Evolutionary conservation across 148 eudicot species (phyloP), one percentile per base, ranked within the genome.

Genomic region (Vaccinium corymbosum): DNA sequence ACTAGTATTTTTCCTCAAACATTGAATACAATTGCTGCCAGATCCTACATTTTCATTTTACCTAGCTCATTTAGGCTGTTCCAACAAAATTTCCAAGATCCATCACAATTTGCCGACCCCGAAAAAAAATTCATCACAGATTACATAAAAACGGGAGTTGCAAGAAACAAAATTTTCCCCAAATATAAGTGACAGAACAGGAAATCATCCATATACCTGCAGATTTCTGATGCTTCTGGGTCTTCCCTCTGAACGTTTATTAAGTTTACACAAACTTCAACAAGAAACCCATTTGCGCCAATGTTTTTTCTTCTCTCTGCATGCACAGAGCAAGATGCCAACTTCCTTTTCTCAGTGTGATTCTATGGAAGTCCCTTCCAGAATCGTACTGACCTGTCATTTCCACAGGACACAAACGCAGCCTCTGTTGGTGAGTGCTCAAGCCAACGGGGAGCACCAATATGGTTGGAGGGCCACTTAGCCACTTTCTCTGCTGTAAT

Each of bases 361-460:
- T 55, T 57, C 81, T 93, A 93, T 25, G 79, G 79, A 83, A 73
- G 76, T 85, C 91, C 91, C 86, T 90, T 93, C 95, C 98, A 94
- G 85, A 89, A 91, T 68, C 96, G 88, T 75, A 93, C 81, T 75
- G 97, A 92, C 64, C 94, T 88, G 84, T 95, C 97, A 8, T 88
- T 89, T 50, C 95, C 97, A 84, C 98, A 92, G 17, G 97, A 89
- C 76, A 90, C 86, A 61, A 95, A 95, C 11, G 93, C 93, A 79
- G 93, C 87, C 83, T 95, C 97, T 29, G 87, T 49, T 16, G 97
- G 93, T 6, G 97, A 94, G 79, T 95, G 95, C 84, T 95, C 98
- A 14, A 95, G 87, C 97, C 97, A 95, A 48, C 97, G 92, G 4
- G 97, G 98, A 20, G 91, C 87, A 22, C 97, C 93, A 52, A 84